Base-by-base conservation (phyloP, 176 grass and related monocot species). In the Musa acuminata region DNA sequence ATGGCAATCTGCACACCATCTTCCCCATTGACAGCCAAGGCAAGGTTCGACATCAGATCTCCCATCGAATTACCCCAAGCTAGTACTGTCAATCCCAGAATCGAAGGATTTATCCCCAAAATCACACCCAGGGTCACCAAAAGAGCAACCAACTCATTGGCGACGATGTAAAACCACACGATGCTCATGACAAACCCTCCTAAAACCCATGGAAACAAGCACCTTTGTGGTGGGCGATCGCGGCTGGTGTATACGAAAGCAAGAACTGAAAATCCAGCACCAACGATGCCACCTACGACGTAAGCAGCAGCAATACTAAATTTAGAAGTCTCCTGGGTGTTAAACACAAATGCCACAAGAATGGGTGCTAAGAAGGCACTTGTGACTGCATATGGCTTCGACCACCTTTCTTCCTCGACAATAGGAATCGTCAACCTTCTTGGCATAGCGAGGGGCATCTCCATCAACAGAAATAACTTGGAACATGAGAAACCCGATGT, bases 161-260 rank as follows among this genome's bases (percentile, higher is more conserved):
- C 95, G 26, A 91, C 73, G 79, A 99, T 94, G 76, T 99, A 99
- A 80, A 99, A 99, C 95, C 95, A 99, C 57, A 83, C 27, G 62
- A 99, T 99, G 77, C 95, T 99, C 95, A 99, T 99, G n/a, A 89
- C 64, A 84, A 99, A 99, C 11, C 95, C 95, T 80, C 95, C 95
- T 66, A 94, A 89, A 22, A 99, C 95, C 95, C 95, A 99, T 48
- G 90, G 90, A 67, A 99, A 85, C 62, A 91, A 80, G 80, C 79
- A 99, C 69, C 90, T 99, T 69, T 86, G 51, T 14, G 95, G 95
- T 75, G 95, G 90, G 9, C 78, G 69, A 8, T 94, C 95, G 23
- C 66, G 64, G 49, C 60, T 83, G 11, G 95, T 99, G 86, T 73
- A 94, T 29, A 83, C 64, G 72, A 85, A 99, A 82, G 84, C 84